Evolutionary conservation across 2,329 filamentous ascomycete species (phyloP).

Genomic region (Lasiodiplodia theobromae): DNA sequence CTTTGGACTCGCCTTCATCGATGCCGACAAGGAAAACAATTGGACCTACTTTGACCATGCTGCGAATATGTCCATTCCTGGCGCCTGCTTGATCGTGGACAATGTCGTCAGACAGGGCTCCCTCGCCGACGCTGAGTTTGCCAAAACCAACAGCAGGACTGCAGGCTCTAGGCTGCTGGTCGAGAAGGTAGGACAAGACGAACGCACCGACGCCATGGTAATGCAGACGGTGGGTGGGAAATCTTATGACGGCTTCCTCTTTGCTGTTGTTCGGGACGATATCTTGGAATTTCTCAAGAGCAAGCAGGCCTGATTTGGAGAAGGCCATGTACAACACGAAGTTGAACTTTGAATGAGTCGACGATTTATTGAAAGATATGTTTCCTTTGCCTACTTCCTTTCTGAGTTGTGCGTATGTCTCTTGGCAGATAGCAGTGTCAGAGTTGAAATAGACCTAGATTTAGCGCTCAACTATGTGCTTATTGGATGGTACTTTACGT

Average conservation of each 20-base stretch:
- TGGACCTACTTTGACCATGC: slow-evolving; percentile 58
- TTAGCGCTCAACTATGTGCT: too few relatives aligned
- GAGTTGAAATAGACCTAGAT: too few relatives aligned
- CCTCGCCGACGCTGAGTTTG: slow-evolving; percentile 41
- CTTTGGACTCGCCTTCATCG: slow-evolving; percentile 62
- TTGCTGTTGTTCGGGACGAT: slow-evolving; percentile 46
- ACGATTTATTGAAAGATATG: neutral
- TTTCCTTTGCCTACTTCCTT: neutral
- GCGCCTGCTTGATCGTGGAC: slow-evolving; percentile 57
- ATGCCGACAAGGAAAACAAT: slow-evolving; percentile 60
- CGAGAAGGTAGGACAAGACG: slow-evolving; percentile 52
- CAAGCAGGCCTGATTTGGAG: neutral
- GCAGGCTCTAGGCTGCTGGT: slow-evolving; percentile 48
- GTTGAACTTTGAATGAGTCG: neutral
- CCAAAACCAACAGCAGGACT: slow-evolving; percentile 37
- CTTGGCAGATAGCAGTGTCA: neutral
- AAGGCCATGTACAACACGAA: neutral
- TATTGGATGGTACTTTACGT: too few relatives aligned
- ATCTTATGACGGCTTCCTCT: slow-evolving; percentile 56
- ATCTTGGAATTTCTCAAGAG: slow-evolving; percentile 18
- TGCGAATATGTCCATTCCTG: slow-evolving; percentile 46
- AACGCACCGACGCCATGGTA: slow-evolving; percentile 51
- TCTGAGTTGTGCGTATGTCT: neutral
- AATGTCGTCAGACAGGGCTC: slow-evolving; percentile 56
- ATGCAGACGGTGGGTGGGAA: slow-evolving; percentile 58